Conservation (phyloP, 2,329 filamentous ascomycete species). For the Periconia sp. region DNA sequence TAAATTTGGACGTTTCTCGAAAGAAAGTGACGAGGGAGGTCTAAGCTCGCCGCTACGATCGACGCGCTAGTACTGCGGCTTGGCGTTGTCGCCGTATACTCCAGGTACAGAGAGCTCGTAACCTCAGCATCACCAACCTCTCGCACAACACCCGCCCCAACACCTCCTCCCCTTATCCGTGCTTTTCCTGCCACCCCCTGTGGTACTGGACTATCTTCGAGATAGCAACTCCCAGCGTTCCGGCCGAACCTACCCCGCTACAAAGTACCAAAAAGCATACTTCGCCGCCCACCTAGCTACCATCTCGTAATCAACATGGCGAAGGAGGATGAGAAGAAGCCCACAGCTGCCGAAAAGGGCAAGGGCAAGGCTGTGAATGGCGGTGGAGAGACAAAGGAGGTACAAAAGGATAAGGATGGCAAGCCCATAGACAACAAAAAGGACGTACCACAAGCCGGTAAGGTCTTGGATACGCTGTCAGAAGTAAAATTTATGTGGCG, state of each 20-base stretch:
- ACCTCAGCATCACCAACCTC: constrained; percentile 28
- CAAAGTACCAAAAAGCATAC: constrained; percentile 13
- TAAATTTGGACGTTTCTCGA: constrained; percentile 31
- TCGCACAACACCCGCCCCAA: constrained; percentile 14
- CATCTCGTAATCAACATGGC: constrained; percentile 66
- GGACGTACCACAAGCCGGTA: constrained; percentile 66
- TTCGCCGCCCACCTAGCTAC: constrained; percentile 41
- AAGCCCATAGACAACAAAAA: constrained; percentile 76
- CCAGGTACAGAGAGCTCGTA: constrained; percentile 23
- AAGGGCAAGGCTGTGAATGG: constrained; percentile 87
- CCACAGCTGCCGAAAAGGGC: constrained; percentile 86
- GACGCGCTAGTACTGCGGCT: constrained; percentile 16
- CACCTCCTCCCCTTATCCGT: constrained; percentile 9
- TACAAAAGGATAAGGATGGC: constrained; percentile 67
- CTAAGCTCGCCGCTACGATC: constrained; percentile 11
- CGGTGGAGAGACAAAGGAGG: constrained; percentile 60
- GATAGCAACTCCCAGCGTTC: neutral
- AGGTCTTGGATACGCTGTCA: constrained; percentile 28
- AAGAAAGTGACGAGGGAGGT: constrained; percentile 3
- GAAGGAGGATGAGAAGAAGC: constrained; percentile 84
- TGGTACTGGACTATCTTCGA: constrained; percentile 4
- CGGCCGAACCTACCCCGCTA: constrained; percentile 8
- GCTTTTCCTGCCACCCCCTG: neutral
- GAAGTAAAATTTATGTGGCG: constrained; percentile 11
- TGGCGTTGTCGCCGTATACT: constrained; percentile 12